Base-by-base conservation (phyloP, 805 yeast genomes). In the Maudiozyma pseudohumilis region DNA sequence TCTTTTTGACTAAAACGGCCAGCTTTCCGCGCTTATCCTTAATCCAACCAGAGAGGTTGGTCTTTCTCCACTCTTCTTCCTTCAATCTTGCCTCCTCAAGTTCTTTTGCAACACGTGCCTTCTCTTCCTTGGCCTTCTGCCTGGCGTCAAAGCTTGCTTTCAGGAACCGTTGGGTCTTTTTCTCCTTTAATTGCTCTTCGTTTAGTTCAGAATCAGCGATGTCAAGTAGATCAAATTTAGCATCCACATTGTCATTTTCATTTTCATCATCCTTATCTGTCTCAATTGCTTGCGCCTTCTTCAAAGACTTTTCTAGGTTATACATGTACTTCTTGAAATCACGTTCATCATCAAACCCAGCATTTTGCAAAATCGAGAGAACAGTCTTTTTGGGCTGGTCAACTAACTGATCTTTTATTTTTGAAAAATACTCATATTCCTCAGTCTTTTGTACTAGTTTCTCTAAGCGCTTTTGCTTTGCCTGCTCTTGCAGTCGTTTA, bases 61-160 rank as follows among this genome's bases (percentile, higher is more conserved):
- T 61, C 34, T 69, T 70, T 43, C 99, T 70, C 88, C 94, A 85
- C 46, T 77, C 75, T 35, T 66, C 68, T 51, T 92, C 96, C 48
- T 74, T 78, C 32, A 59, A 62, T 39, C 71, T 79, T 39, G 73
- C 75, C 40, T 74, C 81, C 34, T 73, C 79, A 33, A 65, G 68
- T 32, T 74, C 74, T 42, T 72, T 67, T 43, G 71, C 72, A 44
- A 80, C 86, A 28, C 70, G 70, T 41, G 70, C 72, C 50, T 87
- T 89, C 45, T 84, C 94, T 41, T 75, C 81, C 53, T 77, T 81
- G 6, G 87, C 84, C 32, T 88, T 72, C 56, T 74, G 73, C 42
- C 97, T 72, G 0, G 97, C 96, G 32, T 92, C 98, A 50, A 73
- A 77, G 50, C 84, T 86, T 5, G 94, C 89, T 51, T 86, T 85